These are phyloP conservation scores for Fomitopsis serialis DNA, from an alignment of 768 basidiomycete species.

Conservation along the genomic window DNA sequence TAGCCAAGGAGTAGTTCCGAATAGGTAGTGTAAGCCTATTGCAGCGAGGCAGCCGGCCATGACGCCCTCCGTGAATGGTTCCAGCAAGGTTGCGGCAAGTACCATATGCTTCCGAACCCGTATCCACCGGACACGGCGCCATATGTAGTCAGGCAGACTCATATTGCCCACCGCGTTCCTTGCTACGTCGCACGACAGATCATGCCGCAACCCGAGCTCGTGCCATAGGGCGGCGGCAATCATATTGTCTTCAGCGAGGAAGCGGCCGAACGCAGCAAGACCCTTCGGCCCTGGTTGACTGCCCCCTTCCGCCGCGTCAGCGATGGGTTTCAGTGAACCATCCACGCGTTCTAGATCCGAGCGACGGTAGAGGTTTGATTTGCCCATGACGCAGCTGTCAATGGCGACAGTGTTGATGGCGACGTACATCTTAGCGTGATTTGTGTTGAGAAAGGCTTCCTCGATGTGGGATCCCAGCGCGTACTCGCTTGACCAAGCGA, in stretches of 20 bases:
- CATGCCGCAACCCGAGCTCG: constrained; percentile 82
- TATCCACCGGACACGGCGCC: constrained; percentile 92
- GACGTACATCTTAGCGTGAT: constrained; percentile 97
- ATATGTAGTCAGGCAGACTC: constrained; percentile 78
- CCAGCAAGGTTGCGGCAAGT: constrained; percentile 74
- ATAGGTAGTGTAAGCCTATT: constrained; percentile 45
- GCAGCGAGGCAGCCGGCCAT: constrained; percentile 63
- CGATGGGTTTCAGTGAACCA: constrained; percentile 51
- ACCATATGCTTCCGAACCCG: constrained; percentile 96
- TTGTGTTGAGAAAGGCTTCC: constrained; percentile 93
- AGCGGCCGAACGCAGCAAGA: constrained; percentile 77
- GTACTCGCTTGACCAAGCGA: constrained; percentile 68
- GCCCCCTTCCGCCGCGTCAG: constrained; percentile 20
- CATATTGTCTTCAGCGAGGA: constrained; percentile 97
- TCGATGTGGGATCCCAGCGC: constrained; percentile 80
- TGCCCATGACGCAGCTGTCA: constrained; percentile 96
- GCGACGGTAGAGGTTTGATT: constrained; percentile 90
- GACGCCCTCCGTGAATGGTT: constrained; percentile 90
- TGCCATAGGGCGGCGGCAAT: constrained; percentile 92
- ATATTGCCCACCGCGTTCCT: constrained; percentile 87
- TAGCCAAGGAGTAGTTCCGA: constrained; percentile 46
- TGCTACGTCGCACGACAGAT: constrained; percentile 87
- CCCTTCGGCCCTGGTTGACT: constrained; percentile 38
- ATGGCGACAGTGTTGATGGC: constrained; percentile 86
- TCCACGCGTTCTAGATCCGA: constrained; percentile 79